A percentile compares a stretch with the other conserved stretches of the same genome.
Evolutionary conservation across 768 basidiomycete genomes (phyloP).

Genomic region (Nidula microcarpa): DNA sequence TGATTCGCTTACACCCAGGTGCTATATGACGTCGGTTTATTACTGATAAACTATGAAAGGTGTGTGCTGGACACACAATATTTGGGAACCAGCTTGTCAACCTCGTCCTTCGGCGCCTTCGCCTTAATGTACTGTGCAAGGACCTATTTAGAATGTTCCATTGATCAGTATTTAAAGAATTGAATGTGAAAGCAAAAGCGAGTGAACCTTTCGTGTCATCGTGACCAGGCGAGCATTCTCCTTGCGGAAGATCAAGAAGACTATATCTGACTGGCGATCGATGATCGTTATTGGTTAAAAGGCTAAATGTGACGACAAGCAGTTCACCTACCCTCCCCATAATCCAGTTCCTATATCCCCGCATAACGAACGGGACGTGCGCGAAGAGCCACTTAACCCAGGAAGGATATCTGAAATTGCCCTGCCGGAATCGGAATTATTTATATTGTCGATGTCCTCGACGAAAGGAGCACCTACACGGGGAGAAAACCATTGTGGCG

Average conservation of each 20-base stretch:
- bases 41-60: neutral
- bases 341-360: conserved; percentile 42
- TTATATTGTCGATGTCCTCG: neutral
- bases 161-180: neutral
- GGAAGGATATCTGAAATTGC: conserved; percentile 35
- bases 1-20: conserved; percentile 62
- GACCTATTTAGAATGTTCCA: conserved; percentile 18
- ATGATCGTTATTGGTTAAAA: neutral
- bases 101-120: conserved; percentile 46
- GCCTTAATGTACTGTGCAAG: conserved; percentile 42
- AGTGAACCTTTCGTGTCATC: conserved; percentile 25
- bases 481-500: conserved; percentile 54
- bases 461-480: conserved; percentile 31
- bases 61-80: conserved; percentile 36
- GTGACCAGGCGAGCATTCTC: conserved; percentile 26
- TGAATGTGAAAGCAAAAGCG: neutral
- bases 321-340: conserved; percentile 38
- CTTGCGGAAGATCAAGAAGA: conserved; percentile 36
- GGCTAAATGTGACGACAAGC: neutral
- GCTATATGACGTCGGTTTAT: conserved; percentile 23
- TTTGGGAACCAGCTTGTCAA: conserved; percentile 43
- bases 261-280: conserved; percentile 28
- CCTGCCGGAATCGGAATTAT: conserved; percentile 15
- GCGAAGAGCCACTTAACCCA: conserved; percentile 53
- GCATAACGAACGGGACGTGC: conserved; percentile 46